Evolutionary conservation across 805 yeast species (phyloP).

Genomic region (Pichia eremophila): DNA sequence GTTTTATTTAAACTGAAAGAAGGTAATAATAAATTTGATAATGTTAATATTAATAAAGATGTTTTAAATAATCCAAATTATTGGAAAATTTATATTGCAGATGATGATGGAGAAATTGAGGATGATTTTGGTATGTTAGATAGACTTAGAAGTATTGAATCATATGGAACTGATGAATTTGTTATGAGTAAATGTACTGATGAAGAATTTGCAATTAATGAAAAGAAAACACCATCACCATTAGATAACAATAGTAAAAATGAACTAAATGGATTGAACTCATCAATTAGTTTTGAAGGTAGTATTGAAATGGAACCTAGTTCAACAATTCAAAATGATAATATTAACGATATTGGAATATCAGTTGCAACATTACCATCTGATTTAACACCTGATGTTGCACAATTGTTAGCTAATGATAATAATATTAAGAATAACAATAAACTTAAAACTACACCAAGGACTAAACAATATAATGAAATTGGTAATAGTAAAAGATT

Average conservation of each 20-base stretch:
- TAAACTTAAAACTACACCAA: neutral
- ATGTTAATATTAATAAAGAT: neutral
- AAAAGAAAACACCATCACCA: conserved; percentile 42
- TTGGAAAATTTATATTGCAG: conserved; percentile 76
- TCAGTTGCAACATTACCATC: conserved; percentile 13
- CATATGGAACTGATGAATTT: conserved; percentile 75
- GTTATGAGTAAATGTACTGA: conserved; percentile 57
- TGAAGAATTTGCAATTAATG: conserved; percentile 40
- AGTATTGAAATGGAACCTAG: neutral
- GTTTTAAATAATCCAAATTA: conserved; percentile 41
- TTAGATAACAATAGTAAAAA: conserved; percentile 9
- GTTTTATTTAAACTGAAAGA: conserved; percentile 30
- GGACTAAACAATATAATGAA: neutral
- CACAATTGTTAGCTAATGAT: conserved; percentile 11
- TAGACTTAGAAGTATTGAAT: conserved; percentile 50
- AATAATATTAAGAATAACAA: neutral
- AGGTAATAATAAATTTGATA: neutral
- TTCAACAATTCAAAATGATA: neutral
- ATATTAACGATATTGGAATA: neutral
- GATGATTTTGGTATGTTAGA: conserved; percentile 89
- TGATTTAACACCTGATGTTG: conserved; percentile 17
- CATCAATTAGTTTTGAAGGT: no score
- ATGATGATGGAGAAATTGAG: conserved; percentile 88
- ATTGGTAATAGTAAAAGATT: neutral
- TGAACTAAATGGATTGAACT: neutral